Base-by-base conservation (phyloP, 331 rosid genomes). In the Rhamnella rubrinervis region DNA sequence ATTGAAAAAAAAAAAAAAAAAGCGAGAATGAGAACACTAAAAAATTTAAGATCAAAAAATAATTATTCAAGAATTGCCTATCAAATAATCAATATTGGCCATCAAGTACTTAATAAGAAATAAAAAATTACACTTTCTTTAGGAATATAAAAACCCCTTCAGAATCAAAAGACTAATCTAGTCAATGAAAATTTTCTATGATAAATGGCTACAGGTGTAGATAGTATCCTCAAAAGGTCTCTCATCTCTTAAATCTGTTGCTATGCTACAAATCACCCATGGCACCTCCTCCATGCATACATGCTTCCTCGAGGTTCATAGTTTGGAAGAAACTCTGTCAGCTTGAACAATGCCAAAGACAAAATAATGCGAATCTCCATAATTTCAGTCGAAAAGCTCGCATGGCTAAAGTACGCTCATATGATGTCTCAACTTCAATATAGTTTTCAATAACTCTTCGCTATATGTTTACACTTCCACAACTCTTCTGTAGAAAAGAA, bases 401-500 rank as follows among this genome's bases (percentile, higher is more conserved):
- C 69, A 71, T 31, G 80, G 46, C 78, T 69, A 80, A 76, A 67
- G 80, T 80, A n/a, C 53, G 41, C 31, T 51, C 71, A 40, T 65
- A 14, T 14, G 25, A 46, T 57, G 18, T 18, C 63, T 37, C 70
- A 58, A 50, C 78, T 75, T 71, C 79, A 74, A 74, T 55, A 31
- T 71, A 71, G 66, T 57, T 66, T 70, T 76, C 55, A 71, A 65
- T 58, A 71, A 66, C 63, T 76, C 77, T 55, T 72, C 75, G 63
- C 84, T 76, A 71, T 46, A 66, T 41, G 41, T 35, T 31, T 53
- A 82, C 64, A 46, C 84, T 65, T 87, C 95, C 50, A 71, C 69
- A 66, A 85, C 88, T 84, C 96, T 91, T 87, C 92, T 71, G 88
- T 91, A 93, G 84, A 93, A 93, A 74, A 93, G 93, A 89, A 93